phyloP scores from a whole-genome alignment of 1,284 basidiomycete species.

The Ceratobasidium sp. region DNA sequence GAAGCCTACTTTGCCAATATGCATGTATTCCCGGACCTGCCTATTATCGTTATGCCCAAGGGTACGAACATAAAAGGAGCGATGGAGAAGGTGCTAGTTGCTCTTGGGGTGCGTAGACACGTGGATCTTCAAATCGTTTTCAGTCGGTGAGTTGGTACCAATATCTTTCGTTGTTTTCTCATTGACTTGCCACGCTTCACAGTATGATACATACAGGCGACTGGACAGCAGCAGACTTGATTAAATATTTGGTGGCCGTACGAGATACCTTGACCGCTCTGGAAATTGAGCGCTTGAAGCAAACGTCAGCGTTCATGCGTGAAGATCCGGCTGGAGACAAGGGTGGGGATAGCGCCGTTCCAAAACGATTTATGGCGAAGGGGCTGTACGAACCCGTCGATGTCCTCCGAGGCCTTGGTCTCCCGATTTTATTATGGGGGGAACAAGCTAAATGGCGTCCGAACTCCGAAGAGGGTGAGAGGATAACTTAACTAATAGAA shows the following conservation, averaged over 20 bases:
- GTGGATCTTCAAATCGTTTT: conserved; percentile 93
- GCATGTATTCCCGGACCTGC: conserved; percentile 89
- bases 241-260: conserved; percentile 91
- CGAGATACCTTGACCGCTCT: conserved; percentile 74
- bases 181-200: neutral
- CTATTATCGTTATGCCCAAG: conserved; percentile 83
- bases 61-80: conserved; percentile 75
- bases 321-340: conserved; percentile 62
- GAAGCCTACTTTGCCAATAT: conserved; percentile 92
- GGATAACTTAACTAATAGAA: conserved; percentile 15
- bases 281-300: conserved; percentile 80
- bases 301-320: conserved; percentile 85
- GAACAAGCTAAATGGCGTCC: conserved; percentile 80
- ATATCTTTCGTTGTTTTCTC: neutral
- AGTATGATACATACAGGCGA: conserved; percentile 90
- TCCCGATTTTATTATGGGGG: conserved; percentile 93
- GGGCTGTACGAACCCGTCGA: conserved; percentile 90
- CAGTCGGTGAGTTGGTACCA: conserved; percentile 66
- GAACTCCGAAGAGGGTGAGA: conserved; percentile 85
- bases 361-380: conserved; percentile 68
- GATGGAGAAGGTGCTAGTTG: conserved; percentile 82
- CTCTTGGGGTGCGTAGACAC: conserved; percentile 89
- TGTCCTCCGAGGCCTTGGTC: conserved; percentile 76
- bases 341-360: conserved; percentile 55
- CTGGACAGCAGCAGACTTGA: conserved; percentile 83